Base-by-base conservation (phyloP, 2,329 filamentous ascomycete genomes). In the Berkeleyomyces basicola region DNA sequence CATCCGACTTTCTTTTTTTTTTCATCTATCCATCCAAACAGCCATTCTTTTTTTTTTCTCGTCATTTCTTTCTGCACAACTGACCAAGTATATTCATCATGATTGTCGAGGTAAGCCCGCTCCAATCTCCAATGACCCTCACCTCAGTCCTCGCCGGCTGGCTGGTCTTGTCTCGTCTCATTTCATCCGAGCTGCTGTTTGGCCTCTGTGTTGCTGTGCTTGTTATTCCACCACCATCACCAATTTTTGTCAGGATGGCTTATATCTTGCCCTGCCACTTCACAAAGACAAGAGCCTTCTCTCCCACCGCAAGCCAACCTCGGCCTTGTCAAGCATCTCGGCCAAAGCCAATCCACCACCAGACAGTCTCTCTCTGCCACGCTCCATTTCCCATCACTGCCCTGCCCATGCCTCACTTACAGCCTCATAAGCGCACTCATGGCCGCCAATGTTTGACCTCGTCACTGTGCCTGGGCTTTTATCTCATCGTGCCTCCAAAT, bases 61-160 rank as follows among this genome's bases (percentile, higher is more conserved):
- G 14, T 57, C 16, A 16, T 57, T 57, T 46, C 23, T 47, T 31
- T 37, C 58, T 59, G 7, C 14, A 3, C 6, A n/a, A n/a, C 42
- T 59, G 9, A 7, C 33, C 53, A 36, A 10, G 37, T 40, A n/a
- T 23, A 44, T 16, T 63, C 66, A 68, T 62, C 43, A 73, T 74
- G 71, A 70, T 71, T 58, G 69, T 73, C 10, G 66, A 69, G 67
- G 70, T 70, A 67, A 70, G 69, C 49, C 23, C 23, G 23, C 23
- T 23, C 23, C 23, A 23, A 23, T 23, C 23, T 23, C 23, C 23
- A 23, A 23, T 23, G 23, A 23, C 23, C 23, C 23, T 23, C 23
- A 2, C 23, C 23, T 23, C 42, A 36, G 51, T 31, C 60, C 39
- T 40, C 51, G 11, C 31, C 46, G 49, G 31, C 42, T 64, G 61